A percentile compares a stretch with the other conserved stretches of the same genome.
phyloP scores from a whole-genome alignment of 2,329 filamentous ascomycete genomes.

The Apiospora marii region DNA sequence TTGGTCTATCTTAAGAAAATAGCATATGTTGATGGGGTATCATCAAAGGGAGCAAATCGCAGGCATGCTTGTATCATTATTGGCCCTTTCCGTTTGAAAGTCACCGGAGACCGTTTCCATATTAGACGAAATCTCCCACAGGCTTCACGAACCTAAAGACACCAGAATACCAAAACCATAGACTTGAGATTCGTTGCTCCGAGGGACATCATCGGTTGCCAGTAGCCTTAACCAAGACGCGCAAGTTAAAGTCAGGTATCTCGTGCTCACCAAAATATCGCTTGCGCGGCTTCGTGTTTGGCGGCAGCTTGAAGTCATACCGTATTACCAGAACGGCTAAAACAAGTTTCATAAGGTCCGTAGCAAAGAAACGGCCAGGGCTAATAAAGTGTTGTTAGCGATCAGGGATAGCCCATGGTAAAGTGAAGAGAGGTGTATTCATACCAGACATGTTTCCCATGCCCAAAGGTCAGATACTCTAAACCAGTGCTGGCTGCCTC shows the following conservation, averaged over 20 bases:
- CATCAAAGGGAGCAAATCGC: too few species aligned
- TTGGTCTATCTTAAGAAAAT: too few species aligned
- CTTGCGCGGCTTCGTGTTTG: not conserved
- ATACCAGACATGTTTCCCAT: constrained; percentile 24
- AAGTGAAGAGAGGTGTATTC: not conserved
- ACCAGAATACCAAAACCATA: too few species aligned
- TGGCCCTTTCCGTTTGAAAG: too few species aligned
- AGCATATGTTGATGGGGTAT: too few species aligned
- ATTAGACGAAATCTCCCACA: not conserved
- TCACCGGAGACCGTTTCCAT: not conserved
- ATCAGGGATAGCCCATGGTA: not conserved
- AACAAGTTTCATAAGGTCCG: constrained; percentile 22
- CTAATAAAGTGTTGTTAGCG: not conserved
- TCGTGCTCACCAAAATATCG: constrained; percentile 11
- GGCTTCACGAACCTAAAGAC: not conserved
- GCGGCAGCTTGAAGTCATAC: constrained; percentile 22
- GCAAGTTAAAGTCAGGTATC: constrained; percentile 10
- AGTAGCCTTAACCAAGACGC: not conserved
- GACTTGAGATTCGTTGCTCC: not conserved
- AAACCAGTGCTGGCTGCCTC: constrained; percentile 1
- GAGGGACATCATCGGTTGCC: not conserved
- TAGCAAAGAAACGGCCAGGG: constrained; percentile 25
- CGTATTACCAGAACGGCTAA: constrained; percentile 16
- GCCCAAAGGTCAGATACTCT: constrained; percentile 20
- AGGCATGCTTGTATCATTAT: too few species aligned